Evolutionary conservation across 441 rosid species (phyloP).

Genomic region (Breynia disticha): DNA sequence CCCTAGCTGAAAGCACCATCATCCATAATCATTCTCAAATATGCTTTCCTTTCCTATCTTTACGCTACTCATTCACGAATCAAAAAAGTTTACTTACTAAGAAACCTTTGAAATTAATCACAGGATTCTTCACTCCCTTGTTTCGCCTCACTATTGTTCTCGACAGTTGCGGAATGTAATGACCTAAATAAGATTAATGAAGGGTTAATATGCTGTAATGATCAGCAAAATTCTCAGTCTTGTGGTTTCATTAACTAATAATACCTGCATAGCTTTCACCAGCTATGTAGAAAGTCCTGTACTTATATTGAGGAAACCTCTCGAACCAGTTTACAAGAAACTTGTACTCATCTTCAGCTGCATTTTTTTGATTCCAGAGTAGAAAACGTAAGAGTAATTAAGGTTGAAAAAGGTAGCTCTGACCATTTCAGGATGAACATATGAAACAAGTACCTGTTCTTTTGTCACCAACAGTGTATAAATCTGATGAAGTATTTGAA

Average conservation of each 20-base stretch:
- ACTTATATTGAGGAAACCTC: constrained; percentile 63
- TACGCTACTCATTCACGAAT: too few relatives aligned
- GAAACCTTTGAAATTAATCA: constrained; percentile 79
- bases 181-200: constrained; percentile 32
- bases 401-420: not conserved
- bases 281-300: constrained; percentile 60
- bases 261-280: constrained; percentile 91
- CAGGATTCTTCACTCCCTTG: constrained; percentile 37
- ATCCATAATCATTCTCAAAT: not conserved
- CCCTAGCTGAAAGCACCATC: constrained; percentile 40
- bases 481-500: constrained; percentile 62
- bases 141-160: constrained; percentile 47
- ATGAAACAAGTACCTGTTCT: constrained; percentile 41
- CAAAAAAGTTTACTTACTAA: constrained; percentile 32
- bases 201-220: too few relatives aligned
- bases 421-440: not conserved
- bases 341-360: constrained; percentile 63
- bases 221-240: not conserved
- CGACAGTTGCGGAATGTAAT: constrained; percentile 82
- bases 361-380: not conserved
- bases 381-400: too few relatives aligned
- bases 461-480: constrained; percentile 47
- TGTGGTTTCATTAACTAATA: not conserved
- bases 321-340: constrained; percentile 69
- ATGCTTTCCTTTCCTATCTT: too few relatives aligned